Conservation (phyloP, 176 grass and related monocot species). For the Oryza glumipatula region DNA sequence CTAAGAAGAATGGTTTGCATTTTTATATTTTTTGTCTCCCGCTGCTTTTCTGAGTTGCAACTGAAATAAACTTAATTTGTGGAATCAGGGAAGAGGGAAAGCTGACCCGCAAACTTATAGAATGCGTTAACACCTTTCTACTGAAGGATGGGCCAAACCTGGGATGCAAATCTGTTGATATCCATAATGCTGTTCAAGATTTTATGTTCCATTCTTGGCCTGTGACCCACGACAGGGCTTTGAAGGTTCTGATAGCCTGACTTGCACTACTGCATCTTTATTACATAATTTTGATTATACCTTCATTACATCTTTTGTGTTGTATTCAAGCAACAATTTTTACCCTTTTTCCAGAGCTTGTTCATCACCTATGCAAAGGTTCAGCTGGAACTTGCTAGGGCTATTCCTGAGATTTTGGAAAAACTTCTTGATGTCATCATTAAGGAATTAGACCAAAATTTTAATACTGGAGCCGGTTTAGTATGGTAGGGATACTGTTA, state of each 20-base stretch:
- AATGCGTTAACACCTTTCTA: slow-evolving; percentile 84
- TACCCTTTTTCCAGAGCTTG: slow-evolving; percentile 65
- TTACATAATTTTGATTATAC: not conserved
- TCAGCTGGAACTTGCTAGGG: slow-evolving; percentile 71
- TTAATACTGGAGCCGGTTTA: slow-evolving; percentile 47
- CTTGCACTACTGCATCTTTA: slow-evolving; percentile 30
- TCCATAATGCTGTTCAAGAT: slow-evolving; percentile 75
- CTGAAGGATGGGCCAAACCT: slow-evolving; percentile 91
- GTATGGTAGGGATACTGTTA: slow-evolving; percentile 41
- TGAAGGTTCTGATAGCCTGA: slow-evolving; percentile 65
- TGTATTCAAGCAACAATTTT: slow-evolving; percentile 26
- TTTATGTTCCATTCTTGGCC: slow-evolving; percentile 75
- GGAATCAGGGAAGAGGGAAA: slow-evolving; percentile 82
- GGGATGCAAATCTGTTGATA: slow-evolving; percentile 69
- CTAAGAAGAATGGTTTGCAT: slow-evolving; percentile 2
- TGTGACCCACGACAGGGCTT: slow-evolving; percentile 62
- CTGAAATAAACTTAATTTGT: slow-evolving; percentile 41
- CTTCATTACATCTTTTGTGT: slow-evolving; percentile 28
- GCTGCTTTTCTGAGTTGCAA: slow-evolving; percentile 30
- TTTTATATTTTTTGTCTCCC: slow-evolving; percentile 8
- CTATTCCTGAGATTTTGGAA: slow-evolving; percentile 65
- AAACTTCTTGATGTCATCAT: slow-evolving; percentile 78
- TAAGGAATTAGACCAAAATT: slow-evolving; percentile 77
- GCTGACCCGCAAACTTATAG: slow-evolving; percentile 83
- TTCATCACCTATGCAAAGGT: slow-evolving; percentile 75